These are phyloP conservation scores for Populus hybrid DNA, from an alignment of 441 rosid genomes.

Conservation along the genomic window DNA sequence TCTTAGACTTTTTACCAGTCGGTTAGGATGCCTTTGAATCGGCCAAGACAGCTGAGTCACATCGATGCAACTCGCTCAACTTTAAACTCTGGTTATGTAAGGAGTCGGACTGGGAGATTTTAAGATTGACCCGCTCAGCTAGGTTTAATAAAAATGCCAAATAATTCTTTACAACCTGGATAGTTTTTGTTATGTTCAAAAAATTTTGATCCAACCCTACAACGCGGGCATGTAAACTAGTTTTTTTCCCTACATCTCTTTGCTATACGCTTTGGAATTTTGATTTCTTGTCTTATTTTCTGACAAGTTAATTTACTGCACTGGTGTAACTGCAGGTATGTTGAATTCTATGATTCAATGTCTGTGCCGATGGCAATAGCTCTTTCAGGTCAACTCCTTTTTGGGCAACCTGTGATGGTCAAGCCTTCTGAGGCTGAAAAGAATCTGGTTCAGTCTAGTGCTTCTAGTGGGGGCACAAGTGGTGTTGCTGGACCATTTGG, in stretches of 20 bases:
- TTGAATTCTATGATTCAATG: conserved; percentile 88
- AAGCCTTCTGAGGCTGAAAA: conserved; percentile 99
- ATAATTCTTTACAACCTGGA: neutral
- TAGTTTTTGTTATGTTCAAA: neutral
- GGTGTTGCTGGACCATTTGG: conserved; percentile 68
- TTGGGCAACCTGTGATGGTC: conserved; percentile 96
- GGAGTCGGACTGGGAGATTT: neutral
- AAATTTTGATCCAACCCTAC: neutral
- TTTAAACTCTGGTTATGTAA: neutral
- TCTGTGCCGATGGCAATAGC: conserved; percentile 96
- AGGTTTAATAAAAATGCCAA: neutral
- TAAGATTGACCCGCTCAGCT: neutral
- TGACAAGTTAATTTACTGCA: conserved; percentile 34
- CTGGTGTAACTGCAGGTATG: conserved; percentile 61
- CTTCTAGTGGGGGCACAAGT: conserved; percentile 45
- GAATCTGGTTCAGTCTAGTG: conserved; percentile 79
- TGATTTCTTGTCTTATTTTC: conserved; percentile 24
- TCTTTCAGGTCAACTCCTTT: conserved; percentile 73
- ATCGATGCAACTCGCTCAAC: neutral
- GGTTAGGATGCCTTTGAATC: neutral
- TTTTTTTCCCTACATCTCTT: conserved; percentile 29
- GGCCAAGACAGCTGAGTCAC: neutral
- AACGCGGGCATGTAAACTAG: neutral
- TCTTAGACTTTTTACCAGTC: neutral
- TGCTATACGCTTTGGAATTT: conserved; percentile 58